phyloP scores from a whole-genome alignment of 169 alveolate genomes.

The Miamiensis avidus region DNA sequence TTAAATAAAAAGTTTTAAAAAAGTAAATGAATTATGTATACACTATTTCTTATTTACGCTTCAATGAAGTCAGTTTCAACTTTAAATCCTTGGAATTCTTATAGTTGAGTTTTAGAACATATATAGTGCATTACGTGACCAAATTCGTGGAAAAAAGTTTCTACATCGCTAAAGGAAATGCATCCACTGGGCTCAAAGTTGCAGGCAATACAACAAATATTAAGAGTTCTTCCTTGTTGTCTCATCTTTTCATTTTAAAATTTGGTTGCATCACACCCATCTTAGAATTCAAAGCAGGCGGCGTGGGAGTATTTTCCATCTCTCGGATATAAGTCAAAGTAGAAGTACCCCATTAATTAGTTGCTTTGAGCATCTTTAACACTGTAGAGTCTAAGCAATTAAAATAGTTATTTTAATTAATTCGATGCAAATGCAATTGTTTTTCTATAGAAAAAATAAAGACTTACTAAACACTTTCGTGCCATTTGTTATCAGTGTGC shows the following conservation, averaged over 20 bases:
- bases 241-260: background rate
- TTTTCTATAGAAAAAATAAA: no score
- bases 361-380: background rate
- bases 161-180: background rate
- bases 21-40: no score
- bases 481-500: background rate
- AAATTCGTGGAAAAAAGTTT: background rate
- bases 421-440: no score
- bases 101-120: background rate
- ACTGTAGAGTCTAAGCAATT: background rate
- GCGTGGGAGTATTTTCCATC: slow-evolving; percentile 41
- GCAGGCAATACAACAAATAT: background rate
- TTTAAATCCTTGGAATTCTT: background rate
- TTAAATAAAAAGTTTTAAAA: no score
- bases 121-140: background rate
- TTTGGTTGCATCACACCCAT: background rate
- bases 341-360: slow-evolving; percentile 13
- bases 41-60: background rate
- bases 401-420: background rate
- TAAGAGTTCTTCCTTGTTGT: no score
- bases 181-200: background rate
- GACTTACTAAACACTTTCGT: background rate
- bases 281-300: slow-evolving; percentile 17
- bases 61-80: background rate
- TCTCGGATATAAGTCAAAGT: slow-evolving; percentile 37